Conservation (phyloP, 108 stramenopile genomes). For the Conticribra guillardii region DNA sequence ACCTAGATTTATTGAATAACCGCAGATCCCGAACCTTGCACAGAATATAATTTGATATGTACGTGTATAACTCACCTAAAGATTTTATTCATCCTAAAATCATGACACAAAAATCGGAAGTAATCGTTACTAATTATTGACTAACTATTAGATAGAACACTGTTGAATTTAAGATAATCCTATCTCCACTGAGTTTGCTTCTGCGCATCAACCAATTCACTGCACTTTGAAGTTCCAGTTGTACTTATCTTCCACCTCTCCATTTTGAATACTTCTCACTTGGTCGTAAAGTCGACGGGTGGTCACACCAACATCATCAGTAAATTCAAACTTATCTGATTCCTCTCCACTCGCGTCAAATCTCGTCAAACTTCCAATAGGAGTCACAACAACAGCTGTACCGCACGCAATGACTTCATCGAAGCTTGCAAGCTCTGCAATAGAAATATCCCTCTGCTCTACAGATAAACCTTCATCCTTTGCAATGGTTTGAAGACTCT, state of each 20-base stretch:
- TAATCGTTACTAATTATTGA: no score
- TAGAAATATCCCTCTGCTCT: conserved; percentile 77
- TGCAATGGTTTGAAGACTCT: conserved; percentile 94
- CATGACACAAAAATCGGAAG: no score
- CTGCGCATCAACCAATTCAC: conserved; percentile 3
- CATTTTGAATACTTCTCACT: conserved; percentile 92
- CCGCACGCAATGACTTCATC: conserved; percentile 97
- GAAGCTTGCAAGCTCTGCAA: conserved; percentile 86
- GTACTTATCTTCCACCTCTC: conserved; percentile 91
- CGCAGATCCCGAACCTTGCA: no score
- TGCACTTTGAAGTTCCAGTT: conserved; percentile 86
- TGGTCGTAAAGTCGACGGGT: conserved; percentile 84
- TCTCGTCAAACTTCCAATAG: conserved; percentile 85
- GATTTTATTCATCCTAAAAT: no score
- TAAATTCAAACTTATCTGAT: conserved; percentile 68
- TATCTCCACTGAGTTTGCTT: no score
- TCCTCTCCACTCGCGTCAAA: conserved; percentile 63
- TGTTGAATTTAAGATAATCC: no score
- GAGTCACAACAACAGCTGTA: conserved; percentile 98
- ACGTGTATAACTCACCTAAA: no score
- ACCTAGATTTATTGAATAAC: no score
- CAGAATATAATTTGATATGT: no score
- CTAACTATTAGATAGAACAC: no score
- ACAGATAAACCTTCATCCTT: conserved; percentile 90
- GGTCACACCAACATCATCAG: conserved; percentile 81